A percentile compares a stretch with the other conserved stretches of the same genome.
Conservation (phyloP, 768 basidiomycete species). For the Udeniomyces megalosporus region DNA sequence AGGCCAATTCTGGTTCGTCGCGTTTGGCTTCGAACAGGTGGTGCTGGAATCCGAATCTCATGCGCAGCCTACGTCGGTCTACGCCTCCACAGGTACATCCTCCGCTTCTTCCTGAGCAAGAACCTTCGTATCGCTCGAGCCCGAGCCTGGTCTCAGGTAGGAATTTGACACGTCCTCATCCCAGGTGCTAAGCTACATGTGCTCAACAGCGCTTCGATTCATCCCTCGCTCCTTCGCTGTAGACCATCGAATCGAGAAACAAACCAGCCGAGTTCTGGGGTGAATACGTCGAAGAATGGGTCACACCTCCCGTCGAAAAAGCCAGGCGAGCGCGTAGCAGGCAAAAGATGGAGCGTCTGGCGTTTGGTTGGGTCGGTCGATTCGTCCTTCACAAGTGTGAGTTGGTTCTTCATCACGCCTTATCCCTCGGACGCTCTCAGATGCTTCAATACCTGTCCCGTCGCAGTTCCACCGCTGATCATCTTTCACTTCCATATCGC, state of each 20-base stretch:
- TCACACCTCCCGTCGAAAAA: slow-evolving; percentile 31
- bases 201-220: neutral
- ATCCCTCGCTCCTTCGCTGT: slow-evolving; percentile 19
- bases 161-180: neutral
- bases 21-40: no score
- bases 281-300: slow-evolving; percentile 46
- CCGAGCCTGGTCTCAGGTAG: slow-evolving; percentile 35
- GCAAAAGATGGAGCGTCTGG: slow-evolving; percentile 27
- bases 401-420: slow-evolving; percentile 11
- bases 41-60: no score
- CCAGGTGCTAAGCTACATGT: no score
- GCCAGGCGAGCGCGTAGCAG: neutral
- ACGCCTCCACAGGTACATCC: slow-evolving; percentile 53
- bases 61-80: no score
- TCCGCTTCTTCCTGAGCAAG: slow-evolving; percentile 64
- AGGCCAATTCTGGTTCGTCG: slow-evolving; percentile 15
- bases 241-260: slow-evolving; percentile 66
- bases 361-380: slow-evolving; percentile 32
- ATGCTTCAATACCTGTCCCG: no score
- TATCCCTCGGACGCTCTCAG: no score
- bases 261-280: slow-evolving; percentile 74
- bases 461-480: no score
- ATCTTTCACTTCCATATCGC: no score
- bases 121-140: slow-evolving; percentile 67
- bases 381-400: slow-evolving; percentile 38